Base-by-base conservation (phyloP, 371 early-diverging fungal genomes). In the Choanephora cucurbitarum region DNA sequence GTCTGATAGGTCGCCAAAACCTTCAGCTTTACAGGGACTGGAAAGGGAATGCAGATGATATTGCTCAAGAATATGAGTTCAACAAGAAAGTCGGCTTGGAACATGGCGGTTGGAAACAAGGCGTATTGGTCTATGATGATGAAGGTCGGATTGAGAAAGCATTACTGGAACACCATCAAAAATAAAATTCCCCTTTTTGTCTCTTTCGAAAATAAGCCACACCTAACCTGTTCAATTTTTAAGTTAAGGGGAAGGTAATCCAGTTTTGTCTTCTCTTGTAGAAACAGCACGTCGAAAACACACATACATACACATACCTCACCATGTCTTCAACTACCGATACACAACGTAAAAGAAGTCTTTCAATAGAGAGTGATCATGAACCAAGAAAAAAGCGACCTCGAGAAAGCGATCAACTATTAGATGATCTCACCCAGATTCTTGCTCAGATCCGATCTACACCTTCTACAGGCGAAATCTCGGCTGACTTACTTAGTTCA, bases 1-100 rank as follows among this genome's bases (percentile, higher is more conserved):
- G 94, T 32, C 62, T 93, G 44, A 87, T 94, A 51, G 95, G 95
- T 37, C 85, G 95, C 32, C 95, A 94, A 56, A 94, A 93, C 55
- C 69, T 93, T 42, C 92, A 94, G 65, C 66, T 91, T 28, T 93
- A 93, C 67, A 81, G 86, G 52, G 90, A 84, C 44, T 94, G 94
- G 94, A 90, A 86, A 60, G 94, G 94, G 2, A 73, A 79, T 60
- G 85, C 75, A 28, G 81, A 81, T 13, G 88, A 77, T 41, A 90
- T 94, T 45, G 72, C 76, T 37, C 65, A 75, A 33, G 93, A 93
- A 57, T 92, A 87, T 57, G 85, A 87, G 39, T 73, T 82, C 42
- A 94, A 94, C 70, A 91, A 91, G 64, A 83, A 81, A 4, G 80
- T 94, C 57, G 94, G 93, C 5, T 49, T 89, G n/a, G 78, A 84